phyloP scores from a whole-genome alignment of 768 basidiomycete genomes.

The Boletus vermiculosoides region DNA sequence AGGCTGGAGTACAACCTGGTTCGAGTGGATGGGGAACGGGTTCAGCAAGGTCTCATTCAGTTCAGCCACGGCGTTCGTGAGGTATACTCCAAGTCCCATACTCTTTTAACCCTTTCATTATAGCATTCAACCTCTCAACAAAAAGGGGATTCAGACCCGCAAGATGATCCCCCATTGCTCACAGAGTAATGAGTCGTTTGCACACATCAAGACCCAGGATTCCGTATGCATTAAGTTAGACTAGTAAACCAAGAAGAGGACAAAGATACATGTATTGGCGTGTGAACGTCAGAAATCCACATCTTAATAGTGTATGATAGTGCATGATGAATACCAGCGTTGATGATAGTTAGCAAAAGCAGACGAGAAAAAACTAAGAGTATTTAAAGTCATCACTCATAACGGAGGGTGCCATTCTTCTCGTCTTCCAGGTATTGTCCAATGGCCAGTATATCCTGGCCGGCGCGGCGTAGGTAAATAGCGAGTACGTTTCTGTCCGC shows the following conservation, averaged over 20 bases:
- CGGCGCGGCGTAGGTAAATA: constrained; percentile 69
- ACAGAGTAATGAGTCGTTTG: neutral
- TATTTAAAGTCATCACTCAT: constrained; percentile 24
- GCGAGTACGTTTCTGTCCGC: constrained; percentile 67
- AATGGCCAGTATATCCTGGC: constrained; percentile 82
- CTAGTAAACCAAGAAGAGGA: constrained; percentile 10
- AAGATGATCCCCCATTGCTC: constrained; percentile 16
- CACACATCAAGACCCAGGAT: neutral
- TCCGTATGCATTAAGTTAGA: constrained; percentile 18
- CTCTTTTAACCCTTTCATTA: neutral
- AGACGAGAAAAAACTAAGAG: neutral
- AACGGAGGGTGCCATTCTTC: constrained; percentile 63
- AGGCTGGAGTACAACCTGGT: constrained; percentile 16
- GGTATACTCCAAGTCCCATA: neutral
- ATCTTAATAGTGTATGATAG: constrained; percentile 11
- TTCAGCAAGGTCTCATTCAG: constrained; percentile 23
- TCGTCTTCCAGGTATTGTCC: constrained; percentile 85
- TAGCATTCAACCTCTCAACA: constrained; percentile 45
- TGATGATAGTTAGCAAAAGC: constrained; percentile 10
- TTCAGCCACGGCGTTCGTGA: constrained; percentile 30
- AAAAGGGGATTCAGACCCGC: constrained; percentile 51
- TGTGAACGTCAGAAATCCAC: constrained; percentile 4
- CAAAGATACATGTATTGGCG: constrained; percentile 25
- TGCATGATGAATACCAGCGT: constrained; percentile 14
- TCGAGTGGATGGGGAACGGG: constrained; percentile 40